phyloP scores from a whole-genome alignment of 768 basidiomycete genomes.

The Termitomyces sp. region DNA sequence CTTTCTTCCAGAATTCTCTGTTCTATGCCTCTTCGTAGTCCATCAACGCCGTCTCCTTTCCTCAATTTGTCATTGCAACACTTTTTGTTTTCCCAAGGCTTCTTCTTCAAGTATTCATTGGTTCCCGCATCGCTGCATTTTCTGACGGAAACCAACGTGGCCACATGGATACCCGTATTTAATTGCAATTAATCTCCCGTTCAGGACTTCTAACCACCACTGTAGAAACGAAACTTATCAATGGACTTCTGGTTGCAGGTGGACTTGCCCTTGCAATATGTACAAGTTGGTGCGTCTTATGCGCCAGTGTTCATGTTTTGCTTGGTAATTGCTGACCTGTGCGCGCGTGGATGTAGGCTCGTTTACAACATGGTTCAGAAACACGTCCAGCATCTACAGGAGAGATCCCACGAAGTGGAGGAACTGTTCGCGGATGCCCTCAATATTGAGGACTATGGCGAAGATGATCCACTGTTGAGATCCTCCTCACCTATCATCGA shows the following conservation, averaged over 20 bases:
- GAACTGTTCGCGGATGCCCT: conserved; percentile 51
- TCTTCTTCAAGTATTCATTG: conserved; percentile 71
- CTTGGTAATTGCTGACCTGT: background rate
- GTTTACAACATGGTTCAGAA: conserved; percentile 61
- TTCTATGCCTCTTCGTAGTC: conserved; percentile 34
- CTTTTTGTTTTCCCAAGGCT: conserved; percentile 66
- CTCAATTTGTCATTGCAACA: conserved; percentile 76
- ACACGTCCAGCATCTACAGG: conserved; percentile 52
- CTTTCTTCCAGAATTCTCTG: background rate
- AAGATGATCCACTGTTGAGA: conserved; percentile 54
- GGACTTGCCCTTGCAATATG: conserved; percentile 54
- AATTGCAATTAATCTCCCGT: conserved; percentile 2
- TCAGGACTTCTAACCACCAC: background rate
- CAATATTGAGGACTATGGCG: conserved; percentile 52
- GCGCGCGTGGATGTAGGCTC: conserved; percentile 36
- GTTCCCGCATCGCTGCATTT: conserved; percentile 65
- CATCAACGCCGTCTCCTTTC: conserved; percentile 66
- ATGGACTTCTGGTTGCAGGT: conserved; percentile 50
- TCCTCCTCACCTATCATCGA: conserved; percentile 7
- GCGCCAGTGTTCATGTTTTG: background rate
- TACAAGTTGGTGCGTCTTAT: background rate
- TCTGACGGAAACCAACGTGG: conserved; percentile 72
- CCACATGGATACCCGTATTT: conserved; percentile 71
- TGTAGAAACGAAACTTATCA: conserved; percentile 61
- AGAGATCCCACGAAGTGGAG: conserved; percentile 40